A percentile compares a stretch with the other conserved stretches of the same genome.
Conservation (phyloP, 192 early-diverging fungal genomes). For the Funneliformis mosseae region DNA sequence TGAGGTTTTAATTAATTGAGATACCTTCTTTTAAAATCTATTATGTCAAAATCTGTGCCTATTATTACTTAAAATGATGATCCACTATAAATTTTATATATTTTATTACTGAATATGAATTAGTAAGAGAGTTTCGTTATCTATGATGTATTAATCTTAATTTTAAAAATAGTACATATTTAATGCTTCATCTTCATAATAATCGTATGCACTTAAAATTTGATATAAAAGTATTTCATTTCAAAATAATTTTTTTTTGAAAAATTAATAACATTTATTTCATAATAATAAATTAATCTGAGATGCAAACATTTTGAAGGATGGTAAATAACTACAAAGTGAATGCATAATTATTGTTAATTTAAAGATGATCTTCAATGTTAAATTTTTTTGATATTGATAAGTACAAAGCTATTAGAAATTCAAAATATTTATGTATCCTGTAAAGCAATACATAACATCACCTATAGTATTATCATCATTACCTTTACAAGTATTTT, state of each 20-base stretch:
- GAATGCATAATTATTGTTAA: constrained; percentile 10
- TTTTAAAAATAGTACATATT: background rate
- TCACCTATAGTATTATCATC: background rate
- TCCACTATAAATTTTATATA: constrained; percentile 1
- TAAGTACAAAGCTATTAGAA: background rate
- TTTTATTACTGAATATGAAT: constrained; percentile 18
- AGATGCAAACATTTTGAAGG: too few species aligned
- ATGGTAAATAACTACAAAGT: constrained; percentile 23
- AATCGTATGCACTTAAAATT: constrained; percentile 30
- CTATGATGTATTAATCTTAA: constrained; percentile 20
- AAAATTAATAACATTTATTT: too few species aligned
- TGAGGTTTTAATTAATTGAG: constrained; percentile 14
- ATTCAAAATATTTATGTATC: constrained; percentile 21
- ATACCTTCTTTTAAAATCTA: background rate
- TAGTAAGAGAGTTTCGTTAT: constrained; percentile 20
- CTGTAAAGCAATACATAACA: background rate
- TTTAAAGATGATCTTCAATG: constrained; percentile 26
- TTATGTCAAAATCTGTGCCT: too few species aligned
- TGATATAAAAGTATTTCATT: constrained; percentile 12
- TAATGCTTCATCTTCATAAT: constrained; percentile 16
- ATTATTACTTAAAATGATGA: background rate
- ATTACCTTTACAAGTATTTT: constrained; percentile 14
- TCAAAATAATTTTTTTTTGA: too few species aligned
- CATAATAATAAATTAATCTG: too few species aligned
- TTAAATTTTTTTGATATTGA: constrained; percentile 22